These are phyloP conservation scores for Oehlia diaphana DNA, from an alignment of 192 early-diverging fungal species.

Conservation along the genomic window DNA sequence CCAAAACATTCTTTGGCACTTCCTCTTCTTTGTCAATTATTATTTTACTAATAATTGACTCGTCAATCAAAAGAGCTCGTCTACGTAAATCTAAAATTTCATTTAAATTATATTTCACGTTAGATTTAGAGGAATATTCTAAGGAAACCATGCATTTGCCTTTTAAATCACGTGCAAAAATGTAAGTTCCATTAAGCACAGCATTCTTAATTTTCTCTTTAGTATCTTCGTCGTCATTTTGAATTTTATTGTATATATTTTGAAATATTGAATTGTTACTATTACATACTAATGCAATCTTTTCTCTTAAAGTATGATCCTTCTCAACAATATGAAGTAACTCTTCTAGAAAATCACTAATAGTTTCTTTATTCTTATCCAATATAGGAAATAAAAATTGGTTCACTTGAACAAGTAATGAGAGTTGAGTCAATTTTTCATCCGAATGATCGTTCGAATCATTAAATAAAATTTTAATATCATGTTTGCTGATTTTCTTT, in stretches of 20 bases:
- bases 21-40: background rate
- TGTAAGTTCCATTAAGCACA: background rate
- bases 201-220: conserved; percentile 26
- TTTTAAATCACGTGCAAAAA: background rate
- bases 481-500: conserved; percentile 1
- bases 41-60: background rate
- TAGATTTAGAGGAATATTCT: background rate
- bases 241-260: conserved; percentile 26
- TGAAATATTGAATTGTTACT: conserved; percentile 4
- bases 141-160: conserved; percentile 19
- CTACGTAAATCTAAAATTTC: conserved; percentile 1
- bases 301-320: background rate
- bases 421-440: conserved; percentile 22
- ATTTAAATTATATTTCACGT: background rate
- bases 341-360: background rate
- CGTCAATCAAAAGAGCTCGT: conserved; percentile 25
- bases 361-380: background rate
- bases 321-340: background rate
- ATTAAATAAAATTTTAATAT: conserved; percentile 31
- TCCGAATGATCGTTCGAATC: conserved; percentile 29
- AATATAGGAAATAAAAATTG: conserved; percentile 24
- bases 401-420: conserved; percentile 21
- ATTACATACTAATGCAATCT: conserved; percentile 23
- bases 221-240: background rate
- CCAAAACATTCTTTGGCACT: too few species aligned